phyloP scores from a whole-genome alignment of 1,284 basidiomycete species.

The Hymenochaete sp. region DNA sequence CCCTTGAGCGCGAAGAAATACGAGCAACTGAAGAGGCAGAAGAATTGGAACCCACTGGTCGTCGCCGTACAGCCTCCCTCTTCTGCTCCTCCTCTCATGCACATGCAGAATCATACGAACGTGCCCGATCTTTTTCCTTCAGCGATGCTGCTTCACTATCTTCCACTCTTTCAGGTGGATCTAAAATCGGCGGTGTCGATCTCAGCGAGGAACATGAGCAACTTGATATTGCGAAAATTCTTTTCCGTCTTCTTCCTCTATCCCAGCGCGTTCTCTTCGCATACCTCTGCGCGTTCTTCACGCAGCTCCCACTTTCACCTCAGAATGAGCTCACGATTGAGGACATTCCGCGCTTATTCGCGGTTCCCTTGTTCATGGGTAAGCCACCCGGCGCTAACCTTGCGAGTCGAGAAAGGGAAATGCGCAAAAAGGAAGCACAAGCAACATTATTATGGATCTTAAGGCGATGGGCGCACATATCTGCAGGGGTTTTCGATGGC shows the following conservation, averaged over 20 bases:
- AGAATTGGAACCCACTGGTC: slow-evolving; percentile 6
- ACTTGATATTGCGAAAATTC: slow-evolving; percentile 36
- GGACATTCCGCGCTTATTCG: slow-evolving; percentile 13
- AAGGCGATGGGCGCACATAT: slow-evolving; percentile 11
- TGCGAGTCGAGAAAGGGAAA: neutral
- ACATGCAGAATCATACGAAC: slow-evolving; percentile 7
- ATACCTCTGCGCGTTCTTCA: slow-evolving; percentile 57
- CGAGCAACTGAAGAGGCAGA: slow-evolving; percentile 24
- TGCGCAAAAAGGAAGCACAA: slow-evolving; percentile 9
- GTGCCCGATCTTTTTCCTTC: slow-evolving; percentile 5
- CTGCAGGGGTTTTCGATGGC: slow-evolving; percentile 10
- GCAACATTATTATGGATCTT: slow-evolving; percentile 14
- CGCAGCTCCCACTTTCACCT: slow-evolving; percentile 11
- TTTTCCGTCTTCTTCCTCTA: slow-evolving; percentile 54
- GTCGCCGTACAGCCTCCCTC: slow-evolving; percentile 21
- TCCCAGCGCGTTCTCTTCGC: slow-evolving; percentile 48
- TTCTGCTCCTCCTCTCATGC: slow-evolving; percentile 3
- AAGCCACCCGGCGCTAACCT: neutral
- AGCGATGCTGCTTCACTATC: slow-evolving; percentile 3
- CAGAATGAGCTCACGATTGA: slow-evolving; percentile 13
- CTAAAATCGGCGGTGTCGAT: slow-evolving; percentile 15
- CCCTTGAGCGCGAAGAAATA: slow-evolving; percentile 30
- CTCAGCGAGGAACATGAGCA: neutral
- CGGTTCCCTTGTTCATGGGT: slow-evolving; percentile 10
- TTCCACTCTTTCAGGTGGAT: neutral